Evolutionary conservation across 2,329 filamentous ascomycete genomes (phyloP), one percentile per base, ranked within the genome.

Genomic region (Rutstroemia sydowiana): DNA sequence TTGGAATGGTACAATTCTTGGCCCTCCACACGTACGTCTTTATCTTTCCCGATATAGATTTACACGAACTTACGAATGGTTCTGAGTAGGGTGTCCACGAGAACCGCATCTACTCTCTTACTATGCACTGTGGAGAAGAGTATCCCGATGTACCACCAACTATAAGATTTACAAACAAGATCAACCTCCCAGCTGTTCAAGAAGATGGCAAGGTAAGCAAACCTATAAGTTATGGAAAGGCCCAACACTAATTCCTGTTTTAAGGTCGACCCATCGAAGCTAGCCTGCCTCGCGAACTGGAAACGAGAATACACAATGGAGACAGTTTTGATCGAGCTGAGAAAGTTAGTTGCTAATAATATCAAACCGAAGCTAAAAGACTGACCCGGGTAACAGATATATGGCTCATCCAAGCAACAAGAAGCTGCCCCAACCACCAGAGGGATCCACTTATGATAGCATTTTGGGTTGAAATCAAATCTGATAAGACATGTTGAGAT

Each of bases 1-100:
- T 76, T 98, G 93, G 93, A 95, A 95, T 66, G 93, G 92, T 65
- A 98, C 93, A 14, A 97, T 98, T 60, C 83, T 96, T 45, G 93
- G 93, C 1, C 93, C 93, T 61, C 92, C 93, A 68, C 91, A 97
- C 70, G 93, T 96, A 77, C 66, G 87, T 74, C 31, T 34, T 36
- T 49, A 32, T 21, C 20, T 23, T 16, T 34, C 16, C 16, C n/a
- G 30, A 42, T 36, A 14, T 44, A 10, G 18, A 42, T 9, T n/a
- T 37, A 9, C 31, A 45, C 20, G 44, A 32, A 14, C 43, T 53
- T 48, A 32, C 48, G 13, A 34, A 13, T 2, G 8, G 11, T 14
- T 26, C 9, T 26, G 23, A 47, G 10, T 65, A 93, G 88, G 95
- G 90, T 71, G 90, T 85, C 57, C 92, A 97, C 69, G 93, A 98